Evolutionary conservation across 2,329 filamentous ascomycete genomes (phyloP).

Genomic region (Xylaria sp.): DNA sequence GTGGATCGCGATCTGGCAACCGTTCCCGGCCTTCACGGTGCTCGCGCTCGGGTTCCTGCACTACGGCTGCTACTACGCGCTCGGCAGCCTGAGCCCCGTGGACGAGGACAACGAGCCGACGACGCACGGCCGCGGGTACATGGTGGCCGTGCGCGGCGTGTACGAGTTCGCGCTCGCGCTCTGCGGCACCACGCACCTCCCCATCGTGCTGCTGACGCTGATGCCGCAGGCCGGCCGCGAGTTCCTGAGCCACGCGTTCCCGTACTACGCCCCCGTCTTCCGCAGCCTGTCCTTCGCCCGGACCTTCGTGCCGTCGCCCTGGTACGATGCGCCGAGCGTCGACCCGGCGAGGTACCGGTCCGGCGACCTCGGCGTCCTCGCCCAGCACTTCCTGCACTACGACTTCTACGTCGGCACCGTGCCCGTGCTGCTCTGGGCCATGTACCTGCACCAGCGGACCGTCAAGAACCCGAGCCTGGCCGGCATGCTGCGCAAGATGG

Average conservation of each 20-base stretch:
- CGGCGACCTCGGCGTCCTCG: conserved; percentile 43
- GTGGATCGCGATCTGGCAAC: conserved; percentile 48
- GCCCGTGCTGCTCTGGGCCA: conserved; percentile 47
- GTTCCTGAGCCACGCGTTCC: conserved; percentile 40
- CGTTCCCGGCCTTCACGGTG: conserved; percentile 42
- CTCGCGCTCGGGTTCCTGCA: conserved; percentile 42
- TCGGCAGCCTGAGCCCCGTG: conserved; percentile 42
- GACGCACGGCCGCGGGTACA: conserved; percentile 44
- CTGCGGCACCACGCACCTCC: conserved; percentile 43
- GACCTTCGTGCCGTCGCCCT: conserved; percentile 44
- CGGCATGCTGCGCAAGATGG: conserved; percentile 38
- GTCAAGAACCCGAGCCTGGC: conserved; percentile 38
- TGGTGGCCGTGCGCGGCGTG: conserved; percentile 44
- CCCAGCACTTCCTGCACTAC: conserved; percentile 48
- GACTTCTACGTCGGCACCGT: conserved; percentile 46
- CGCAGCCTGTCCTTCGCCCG: conserved; percentile 42
- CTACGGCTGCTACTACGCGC: conserved; percentile 40
- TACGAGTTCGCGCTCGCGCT: conserved; percentile 47
- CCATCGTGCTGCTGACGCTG: conserved; percentile 42
- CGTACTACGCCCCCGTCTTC: conserved; percentile 39
- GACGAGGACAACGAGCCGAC: conserved; percentile 42
- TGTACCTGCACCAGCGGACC: conserved; percentile 45
- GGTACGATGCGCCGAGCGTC: conserved; percentile 38
- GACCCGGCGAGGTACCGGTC: conserved; percentile 37
- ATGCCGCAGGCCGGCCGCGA: conserved; percentile 40